Evolutionary conservation across 2,329 filamentous ascomycete genomes (phyloP).

Genomic region (Fusarium sp.): DNA sequence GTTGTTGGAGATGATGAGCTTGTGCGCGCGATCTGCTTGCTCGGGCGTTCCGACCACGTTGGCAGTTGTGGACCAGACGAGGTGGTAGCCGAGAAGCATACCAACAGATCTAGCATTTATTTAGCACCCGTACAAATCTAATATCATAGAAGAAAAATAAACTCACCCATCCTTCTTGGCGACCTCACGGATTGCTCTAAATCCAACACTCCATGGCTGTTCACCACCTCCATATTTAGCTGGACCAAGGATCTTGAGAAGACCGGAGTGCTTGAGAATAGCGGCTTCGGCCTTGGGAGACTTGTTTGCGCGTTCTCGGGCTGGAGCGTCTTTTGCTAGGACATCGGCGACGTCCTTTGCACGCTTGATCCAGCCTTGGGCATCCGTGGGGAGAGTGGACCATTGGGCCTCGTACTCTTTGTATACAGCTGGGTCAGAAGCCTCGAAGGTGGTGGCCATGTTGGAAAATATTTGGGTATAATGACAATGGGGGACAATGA

Average conservation of each 20-base stretch:
- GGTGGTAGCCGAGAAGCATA: conserved; percentile 58
- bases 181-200: conserved; percentile 69
- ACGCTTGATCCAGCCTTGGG: conserved; percentile 52
- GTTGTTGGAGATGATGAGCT: conserved; percentile 70
- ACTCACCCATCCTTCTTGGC: conserved; percentile 70
- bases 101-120: conserved; percentile 67
- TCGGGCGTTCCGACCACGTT: conserved; percentile 48
- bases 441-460: background rate
- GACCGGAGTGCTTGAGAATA: conserved; percentile 55
- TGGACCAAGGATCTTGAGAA: conserved; percentile 54
- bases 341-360: conserved; percentile 6
- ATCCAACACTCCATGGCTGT: conserved; percentile 62
- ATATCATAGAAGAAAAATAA: background rate
- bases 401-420: background rate
- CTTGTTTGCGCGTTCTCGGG: conserved; percentile 54
- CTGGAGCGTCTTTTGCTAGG: conserved; percentile 28
- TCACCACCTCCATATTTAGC: conserved; percentile 57
- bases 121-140: background rate
- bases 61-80: conserved; percentile 17
- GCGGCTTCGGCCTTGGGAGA: conserved; percentile 55
- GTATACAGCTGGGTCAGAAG: background rate
- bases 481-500: background rate
- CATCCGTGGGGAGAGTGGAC: background rate
- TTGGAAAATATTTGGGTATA: background rate
- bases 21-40: conserved; percentile 67